A percentile compares a stretch with the other conserved stretches of the same genome.
These are phyloP conservation scores for Diaporthe citrichinensis DNA, from an alignment of 2,329 filamentous ascomycete genomes.

Conservation along the genomic window DNA sequence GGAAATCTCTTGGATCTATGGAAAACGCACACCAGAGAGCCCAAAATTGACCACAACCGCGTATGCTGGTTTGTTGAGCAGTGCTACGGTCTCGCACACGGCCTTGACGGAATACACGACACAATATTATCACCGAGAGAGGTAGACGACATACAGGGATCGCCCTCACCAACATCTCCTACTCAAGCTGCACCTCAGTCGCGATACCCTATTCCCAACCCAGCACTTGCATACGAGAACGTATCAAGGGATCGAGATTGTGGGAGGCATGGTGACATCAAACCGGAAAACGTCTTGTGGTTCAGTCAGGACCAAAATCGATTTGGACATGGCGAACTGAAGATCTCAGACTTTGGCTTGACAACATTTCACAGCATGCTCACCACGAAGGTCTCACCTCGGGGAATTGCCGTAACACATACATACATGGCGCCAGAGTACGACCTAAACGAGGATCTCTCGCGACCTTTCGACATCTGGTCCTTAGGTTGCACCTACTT, in stretches of 20 bases:
- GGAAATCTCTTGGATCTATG: background rate
- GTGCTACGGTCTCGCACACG: background rate
- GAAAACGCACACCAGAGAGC: background rate
- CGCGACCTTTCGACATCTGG: slow-evolving; percentile 16
- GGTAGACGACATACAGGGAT: background rate
- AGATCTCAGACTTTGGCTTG: background rate
- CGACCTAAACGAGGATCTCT: background rate
- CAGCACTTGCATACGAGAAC: background rate
- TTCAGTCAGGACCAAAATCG: background rate
- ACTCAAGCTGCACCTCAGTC: background rate
- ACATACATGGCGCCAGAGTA: slow-evolving; percentile 12
- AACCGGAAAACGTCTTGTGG: slow-evolving; percentile 4
- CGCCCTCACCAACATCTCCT: background rate
- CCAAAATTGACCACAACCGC: background rate
- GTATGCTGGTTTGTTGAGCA: slow-evolving; percentile 10
- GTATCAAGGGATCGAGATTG: background rate
- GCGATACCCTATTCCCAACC: too few species aligned
- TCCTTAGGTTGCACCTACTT: background rate
- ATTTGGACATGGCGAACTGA: background rate
- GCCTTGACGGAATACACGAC: background rate
- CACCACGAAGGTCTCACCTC: background rate
- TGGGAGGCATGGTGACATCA: slow-evolving; percentile 16
- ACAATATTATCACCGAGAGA: background rate
- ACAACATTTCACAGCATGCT: background rate
- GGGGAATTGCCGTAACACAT: background rate